Base-by-base conservation (phyloP, 2,329 filamentous ascomycete genomes). In the Colletotrichum coccodes region DNA sequence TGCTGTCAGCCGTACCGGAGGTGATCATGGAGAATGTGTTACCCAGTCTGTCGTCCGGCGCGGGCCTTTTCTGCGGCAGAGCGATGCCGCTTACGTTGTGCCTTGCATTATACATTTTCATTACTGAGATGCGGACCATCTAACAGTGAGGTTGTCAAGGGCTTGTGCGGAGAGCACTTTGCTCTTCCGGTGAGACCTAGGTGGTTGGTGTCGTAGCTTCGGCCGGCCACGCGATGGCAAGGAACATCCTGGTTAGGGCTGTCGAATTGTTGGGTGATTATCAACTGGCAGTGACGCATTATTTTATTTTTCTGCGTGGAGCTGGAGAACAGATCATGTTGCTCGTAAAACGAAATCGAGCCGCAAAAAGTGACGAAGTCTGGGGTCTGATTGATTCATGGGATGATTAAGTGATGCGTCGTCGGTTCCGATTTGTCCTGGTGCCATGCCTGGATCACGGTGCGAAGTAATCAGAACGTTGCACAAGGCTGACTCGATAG, bases 51-150 rank as follows among this genome's bases (percentile, higher is more conserved):
- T 16, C 47, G 32, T 34, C 26, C 18, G 9, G 7, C 30, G 30
- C 1, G 30, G 9, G 30, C 30, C 30, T 23, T 36, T 8, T 36
- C 16, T 12, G 23, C 30, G 16, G 23, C 30, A 21, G 7, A 46
- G 36, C n/a, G 36, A 14, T 23, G 56, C 30, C 4, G 26, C 42
- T 54, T 53, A 56, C 47, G 44, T n/a, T n/a, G 40, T 54, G 23
- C 63, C 63, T 60, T 65, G 63, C 63, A 61, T 61, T 47, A 38
- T 54, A 57, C 63, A 65, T 40, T 38, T 46, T 47, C 18, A 18
- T 42, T 21, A 44, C 12, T 44, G 16, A 12, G 47, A 44, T 32
- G 16, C 32, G 26, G 34, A 56, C n/a, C 14, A 36, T 36, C 32
- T 21, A 34, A 12, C 9, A 34, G 50, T 52, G 23, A 57, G 47